A percentile compares a stretch with the other conserved stretches of the same genome.
Evolutionary conservation across 1,284 basidiomycete genomes (phyloP).

Genomic region (Cutaneotrichosporon mucoides): DNA sequence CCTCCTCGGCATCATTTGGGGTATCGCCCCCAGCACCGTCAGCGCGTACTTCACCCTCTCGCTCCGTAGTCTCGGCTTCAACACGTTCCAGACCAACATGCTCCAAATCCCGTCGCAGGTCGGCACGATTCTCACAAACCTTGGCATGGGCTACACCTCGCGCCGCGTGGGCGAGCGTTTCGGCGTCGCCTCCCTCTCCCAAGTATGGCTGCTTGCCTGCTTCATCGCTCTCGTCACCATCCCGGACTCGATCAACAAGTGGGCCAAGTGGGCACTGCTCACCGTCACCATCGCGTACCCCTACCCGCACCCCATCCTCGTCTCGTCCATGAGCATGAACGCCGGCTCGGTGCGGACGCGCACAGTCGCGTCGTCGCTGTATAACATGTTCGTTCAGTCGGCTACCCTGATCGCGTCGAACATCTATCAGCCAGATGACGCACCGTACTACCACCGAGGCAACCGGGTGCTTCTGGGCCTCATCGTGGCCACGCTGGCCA

Average conservation of each 20-base stretch:
- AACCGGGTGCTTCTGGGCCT: constrained; percentile 36
- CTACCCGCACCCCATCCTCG: constrained; percentile 20
- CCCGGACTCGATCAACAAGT: constrained; percentile 22
- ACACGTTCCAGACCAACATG: constrained; percentile 46
- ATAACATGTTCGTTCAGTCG: constrained; percentile 43
- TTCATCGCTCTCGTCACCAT: constrained; percentile 27
- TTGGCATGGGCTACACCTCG: constrained; percentile 30
- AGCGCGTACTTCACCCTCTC: constrained; percentile 32
- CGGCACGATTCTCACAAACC: constrained; percentile 39
- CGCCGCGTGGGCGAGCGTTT: constrained; percentile 31
- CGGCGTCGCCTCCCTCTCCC: constrained; percentile 14
- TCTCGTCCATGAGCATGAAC: constrained; percentile 32
- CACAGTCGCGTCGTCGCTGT: constrained; percentile 35
- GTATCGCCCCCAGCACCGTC: constrained; percentile 29
- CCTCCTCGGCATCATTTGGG: constrained; percentile 28
- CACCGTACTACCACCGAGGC: constrained; percentile 37
- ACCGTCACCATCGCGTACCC: constrained; percentile 21
- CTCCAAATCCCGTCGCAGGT: constrained; percentile 39
- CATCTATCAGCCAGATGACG: constrained; percentile 33
- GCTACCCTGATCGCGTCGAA: constrained; percentile 31
- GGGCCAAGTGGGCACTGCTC: constrained; percentile 21
- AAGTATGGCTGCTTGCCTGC: constrained; percentile 34
- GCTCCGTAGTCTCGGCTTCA: constrained; percentile 31
- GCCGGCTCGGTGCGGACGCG: constrained; percentile 39
- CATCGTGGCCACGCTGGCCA: constrained; percentile 19